Base-by-base conservation (phyloP, 768 basidiomycete species). In the Leccinum rimulosum region DNA sequence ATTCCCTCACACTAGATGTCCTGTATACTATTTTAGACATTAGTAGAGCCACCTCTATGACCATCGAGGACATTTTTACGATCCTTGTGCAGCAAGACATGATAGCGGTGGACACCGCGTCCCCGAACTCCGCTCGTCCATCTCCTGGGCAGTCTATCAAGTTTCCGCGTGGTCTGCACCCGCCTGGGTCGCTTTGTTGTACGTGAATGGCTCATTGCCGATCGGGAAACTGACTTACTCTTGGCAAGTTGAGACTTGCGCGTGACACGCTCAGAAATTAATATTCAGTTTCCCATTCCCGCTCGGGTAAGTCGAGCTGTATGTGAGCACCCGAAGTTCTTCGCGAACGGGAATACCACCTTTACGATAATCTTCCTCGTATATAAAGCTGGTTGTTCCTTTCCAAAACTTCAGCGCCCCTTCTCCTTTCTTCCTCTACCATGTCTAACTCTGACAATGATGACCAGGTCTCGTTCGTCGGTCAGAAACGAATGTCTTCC, bases 11-110 rank as follows among this genome's bases (percentile, higher is more conserved):
- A 58, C 57, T 57, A 67, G 57, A 62, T 66, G 61, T 60, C 27
- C n/a, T 51, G 67, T 19, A 60, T 61, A 55, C 64, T 61, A 57
- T 56, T 61, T 63, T 62, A 91, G 96, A 93, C 68, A 94, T 98
- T 71, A 87, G 89, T 70, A 73, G 76, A 33, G 87, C 85, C 4
- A 98, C 95, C 0, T 87, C 91, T 1, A 95, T 99, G 87, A 97
- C 91, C 3, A 71, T 87, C 47, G 93, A 96, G 73, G 97, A 99
- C 68, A 82, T 95, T 54, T 87, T 84, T 71, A 79, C 81, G 59
- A 89, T 87, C 2, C 83, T 99, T 30, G 73, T 73, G 4, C 85
- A 88, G 50, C 85, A 88, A 66, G 79, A 81, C 61, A 90, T 95
- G 86, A 90, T 99, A 55, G 78, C 75, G 36, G 75, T 81, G 27